Evolutionary conservation across 768 basidiomycete species (phyloP), one percentile per base, ranked within the genome.

Genomic region (Phaeotremella fagi): DNA sequence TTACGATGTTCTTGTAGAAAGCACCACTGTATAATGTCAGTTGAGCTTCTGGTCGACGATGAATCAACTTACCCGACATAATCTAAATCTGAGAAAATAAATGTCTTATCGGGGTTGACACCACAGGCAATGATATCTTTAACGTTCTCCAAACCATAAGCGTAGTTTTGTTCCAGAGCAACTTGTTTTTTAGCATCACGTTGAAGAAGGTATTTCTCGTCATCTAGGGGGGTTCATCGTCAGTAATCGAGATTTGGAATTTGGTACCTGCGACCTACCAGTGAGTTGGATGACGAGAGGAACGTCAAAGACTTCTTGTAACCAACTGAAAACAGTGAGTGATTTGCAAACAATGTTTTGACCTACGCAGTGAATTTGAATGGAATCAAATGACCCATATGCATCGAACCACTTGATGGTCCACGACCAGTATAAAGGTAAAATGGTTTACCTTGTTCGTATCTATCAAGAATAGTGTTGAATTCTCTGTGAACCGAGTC

Each of bases 171-270:
- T 60, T 97, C 89, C 29, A 88, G 80, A 72, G 66, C 66, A 16
- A 71, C 44, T 54, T 71, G 69, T 26, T 71, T 71, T 55, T 71
- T 71, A 45, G 57, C 38, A 29, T 74, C 87, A 50, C 90, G 88
- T 75, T 98, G 94, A 82, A 99, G 95, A 43, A 99, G 76, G 79
- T 98, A 99, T 74, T 99, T 99, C 73, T 99, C 95, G 74, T 99
- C 95, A 68, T 99, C 95, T 89, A 62, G 4, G 15, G 27, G 16
- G 18, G 7, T 12, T 15, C 27, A 14, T 45, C 14, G 26, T 5
- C 44, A 25, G 26, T 4, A 29, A 29, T 11, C 27, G 7, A 9
- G 23, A 22, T 9, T 11, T 45, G 7, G 20, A 25, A 45, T 24
- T 23, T 7, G 44, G 7, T 14, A 11, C 11, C 11, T 9, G 44